Percentiles rank a stretch among this genome's conserved stretches.
These are phyloP conservation scores for Mercurialis annua DNA, from an alignment of 345 rosid species.

Conservation along the genomic window DNA sequence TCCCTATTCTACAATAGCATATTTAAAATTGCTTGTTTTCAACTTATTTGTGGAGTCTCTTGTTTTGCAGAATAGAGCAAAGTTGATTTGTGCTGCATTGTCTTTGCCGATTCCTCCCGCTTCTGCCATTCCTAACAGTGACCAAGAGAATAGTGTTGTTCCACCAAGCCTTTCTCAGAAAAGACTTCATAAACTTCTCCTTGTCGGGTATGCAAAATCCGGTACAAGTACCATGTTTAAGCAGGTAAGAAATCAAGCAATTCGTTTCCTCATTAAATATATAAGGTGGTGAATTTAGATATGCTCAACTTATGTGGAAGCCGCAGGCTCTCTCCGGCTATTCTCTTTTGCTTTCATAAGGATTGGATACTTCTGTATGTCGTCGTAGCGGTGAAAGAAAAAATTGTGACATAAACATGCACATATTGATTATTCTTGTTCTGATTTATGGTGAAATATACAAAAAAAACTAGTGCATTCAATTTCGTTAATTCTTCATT, in stretches of 20 bases:
- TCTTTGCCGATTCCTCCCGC: constrained; percentile 67
- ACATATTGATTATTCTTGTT: background rate
- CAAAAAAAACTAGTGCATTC: constrained; percentile 2
- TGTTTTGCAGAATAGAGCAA: constrained; percentile 44
- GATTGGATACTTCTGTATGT: background rate
- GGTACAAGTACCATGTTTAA: constrained; percentile 86
- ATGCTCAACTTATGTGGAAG: background rate
- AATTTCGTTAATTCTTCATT: constrained; percentile 23
- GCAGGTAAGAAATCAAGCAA: constrained; percentile 44
- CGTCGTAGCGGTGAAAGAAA: too few relatives aligned
- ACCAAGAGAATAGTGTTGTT: constrained; percentile 26
- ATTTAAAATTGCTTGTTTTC: constrained; percentile 4
- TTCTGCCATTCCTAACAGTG: constrained; percentile 24
- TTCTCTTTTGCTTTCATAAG: background rate
- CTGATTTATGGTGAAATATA: background rate
- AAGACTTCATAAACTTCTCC: constrained; percentile 51
- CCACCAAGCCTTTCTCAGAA: constrained; percentile 24
- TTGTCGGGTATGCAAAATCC: constrained; percentile 65
- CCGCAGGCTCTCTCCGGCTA: background rate
- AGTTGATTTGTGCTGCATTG: constrained; percentile 38
- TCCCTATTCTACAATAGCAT: constrained; percentile 9
- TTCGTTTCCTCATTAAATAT: background rate
- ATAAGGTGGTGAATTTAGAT: background rate
- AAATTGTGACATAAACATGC: background rate
- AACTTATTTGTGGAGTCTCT: constrained; percentile 8